Evolutionary conservation across 768 basidiomycete species (phyloP).

Genomic region (Boletus bicolor): DNA sequence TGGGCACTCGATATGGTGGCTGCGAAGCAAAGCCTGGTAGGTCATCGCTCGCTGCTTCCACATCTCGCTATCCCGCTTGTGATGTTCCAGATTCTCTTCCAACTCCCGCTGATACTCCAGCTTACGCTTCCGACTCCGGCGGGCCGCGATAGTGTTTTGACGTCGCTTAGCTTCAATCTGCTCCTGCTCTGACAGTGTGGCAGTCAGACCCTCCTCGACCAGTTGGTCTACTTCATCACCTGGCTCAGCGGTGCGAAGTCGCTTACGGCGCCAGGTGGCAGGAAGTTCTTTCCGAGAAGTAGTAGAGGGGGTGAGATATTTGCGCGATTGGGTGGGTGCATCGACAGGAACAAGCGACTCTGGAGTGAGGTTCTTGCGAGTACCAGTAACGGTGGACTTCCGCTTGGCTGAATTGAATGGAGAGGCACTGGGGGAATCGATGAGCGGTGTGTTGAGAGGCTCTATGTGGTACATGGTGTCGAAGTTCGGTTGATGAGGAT

Average conservation of each 20-base stretch:
- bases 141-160: constrained; percentile 83
- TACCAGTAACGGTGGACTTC: constrained; percentile 52
- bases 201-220: constrained; percentile 23
- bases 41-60: constrained; percentile 57
- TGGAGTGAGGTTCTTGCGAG: constrained; percentile 67
- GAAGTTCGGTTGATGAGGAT: constrained; percentile 26
- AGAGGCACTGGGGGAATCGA: constrained; percentile 38
- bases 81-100: constrained; percentile 50
- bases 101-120: constrained; percentile 63
- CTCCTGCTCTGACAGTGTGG: constrained; percentile 54
- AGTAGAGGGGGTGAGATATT: constrained; percentile 66
- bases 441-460: constrained; percentile 49
- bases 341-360: constrained; percentile 62
- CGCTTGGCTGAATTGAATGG: constrained; percentile 27
- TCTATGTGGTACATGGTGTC: constrained; percentile 42
- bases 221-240: constrained; percentile 48
- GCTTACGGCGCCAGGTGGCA: constrained; percentile 64
- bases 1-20: constrained; percentile 57
- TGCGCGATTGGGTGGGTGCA: constrained; percentile 77
- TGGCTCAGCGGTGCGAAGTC: constrained; percentile 46
- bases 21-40: constrained; percentile 49
- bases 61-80: constrained; percentile 56
- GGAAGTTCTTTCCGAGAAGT: constrained; percentile 82
- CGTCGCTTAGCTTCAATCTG: constrained; percentile 77
- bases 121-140: constrained; percentile 75